Evolutionary conservation across 352 stramenopile genomes (phyloP), one percentile per base, ranked within the genome.

Genomic region (Globisporangium barbulae): DNA sequence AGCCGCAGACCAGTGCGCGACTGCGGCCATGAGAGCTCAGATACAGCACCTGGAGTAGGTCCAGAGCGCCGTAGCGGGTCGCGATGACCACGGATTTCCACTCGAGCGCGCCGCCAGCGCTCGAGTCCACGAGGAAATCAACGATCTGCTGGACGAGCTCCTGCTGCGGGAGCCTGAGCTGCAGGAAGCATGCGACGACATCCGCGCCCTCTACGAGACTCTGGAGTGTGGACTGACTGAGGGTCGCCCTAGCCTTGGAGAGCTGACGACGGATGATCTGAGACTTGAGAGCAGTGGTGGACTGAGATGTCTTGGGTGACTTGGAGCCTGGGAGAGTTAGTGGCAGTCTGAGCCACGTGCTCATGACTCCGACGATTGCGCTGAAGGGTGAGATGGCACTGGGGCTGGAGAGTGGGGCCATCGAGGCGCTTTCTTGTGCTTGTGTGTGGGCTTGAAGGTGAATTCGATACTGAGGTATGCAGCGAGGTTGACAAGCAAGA

Each of bases 121-220:
- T 53, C 48, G 13, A 22, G 25, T 53, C 48, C 12, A 53, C 48
- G 48, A 53, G 48, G 30, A 53, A 53, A 12, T 53, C 48, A 4
- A 35, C 48, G 22, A 53, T 53, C 30, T 53, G 48, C 48, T 53
- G 48, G 3, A 53, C 9, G 22, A 53, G 48, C 48, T 53, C 48
- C 17, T 8, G 22, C 25, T 53, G 48, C 4, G 48, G 48, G 12
- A 53, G 25, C 48, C n/a, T 35, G 48, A 53, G 13, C 22, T 31
- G 15, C 13, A 53, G 12, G 13, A 30, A 53, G 21, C 9, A 13
- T 13, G 48, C 22, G 30, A 22, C 22, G 48, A 53, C 12, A 12
- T 53, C 48, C 2, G 48, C 48, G 13, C 22, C 48, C 5, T 35
- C 22, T 31, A 31, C 22, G 48, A 53, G 13, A 21, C 25, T 21